A percentile compares a stretch with the other conserved stretches of the same genome.
Evolutionary conservation across 176 grass and related monocot genomes (phyloP).

Genomic region (Guadua angustifolia): DNA sequence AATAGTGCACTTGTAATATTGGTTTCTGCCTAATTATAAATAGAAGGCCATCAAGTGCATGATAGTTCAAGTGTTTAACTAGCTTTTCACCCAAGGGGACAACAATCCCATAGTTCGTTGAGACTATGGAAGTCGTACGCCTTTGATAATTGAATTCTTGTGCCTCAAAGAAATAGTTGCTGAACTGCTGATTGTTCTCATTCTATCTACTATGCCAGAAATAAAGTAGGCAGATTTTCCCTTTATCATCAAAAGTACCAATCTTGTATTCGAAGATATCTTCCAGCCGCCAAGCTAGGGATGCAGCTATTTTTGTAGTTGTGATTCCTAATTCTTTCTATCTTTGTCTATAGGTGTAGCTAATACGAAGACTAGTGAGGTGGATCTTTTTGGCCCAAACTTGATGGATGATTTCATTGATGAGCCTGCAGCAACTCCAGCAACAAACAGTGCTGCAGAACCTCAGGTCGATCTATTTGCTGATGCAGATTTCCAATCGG

Average conservation of each 20-base stretch:
- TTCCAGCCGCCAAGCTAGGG: neutral
- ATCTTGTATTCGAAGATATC: neutral
- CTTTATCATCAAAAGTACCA: neutral
- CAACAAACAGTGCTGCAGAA: constrained; percentile 48
- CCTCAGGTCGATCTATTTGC: constrained; percentile 85
- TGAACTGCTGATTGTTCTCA: neutral
- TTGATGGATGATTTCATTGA: constrained; percentile 77
- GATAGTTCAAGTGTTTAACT: neutral
- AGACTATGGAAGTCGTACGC: neutral
- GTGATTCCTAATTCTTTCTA: constrained; percentile 21
- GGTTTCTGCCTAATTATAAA: constrained; percentile 39
- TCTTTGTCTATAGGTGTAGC: constrained; percentile 57
- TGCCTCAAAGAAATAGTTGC: neutral
- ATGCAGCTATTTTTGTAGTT: neutral
- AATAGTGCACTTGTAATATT: constrained; percentile 27
- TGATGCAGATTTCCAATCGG: constrained; percentile 86
- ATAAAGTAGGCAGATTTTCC: neutral
- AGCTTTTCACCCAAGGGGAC: neutral
- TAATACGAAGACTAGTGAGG: constrained; percentile 52
- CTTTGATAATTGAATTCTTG: constrained; percentile 6
- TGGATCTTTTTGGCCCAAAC: constrained; percentile 87
- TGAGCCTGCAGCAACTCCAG: constrained; percentile 48
- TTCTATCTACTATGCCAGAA: neutral
- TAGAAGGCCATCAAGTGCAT: neutral
- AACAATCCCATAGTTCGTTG: neutral